Base-by-base conservation (phyloP, 2,329 filamentous ascomycete genomes). In the Penicillium sp. region DNA sequence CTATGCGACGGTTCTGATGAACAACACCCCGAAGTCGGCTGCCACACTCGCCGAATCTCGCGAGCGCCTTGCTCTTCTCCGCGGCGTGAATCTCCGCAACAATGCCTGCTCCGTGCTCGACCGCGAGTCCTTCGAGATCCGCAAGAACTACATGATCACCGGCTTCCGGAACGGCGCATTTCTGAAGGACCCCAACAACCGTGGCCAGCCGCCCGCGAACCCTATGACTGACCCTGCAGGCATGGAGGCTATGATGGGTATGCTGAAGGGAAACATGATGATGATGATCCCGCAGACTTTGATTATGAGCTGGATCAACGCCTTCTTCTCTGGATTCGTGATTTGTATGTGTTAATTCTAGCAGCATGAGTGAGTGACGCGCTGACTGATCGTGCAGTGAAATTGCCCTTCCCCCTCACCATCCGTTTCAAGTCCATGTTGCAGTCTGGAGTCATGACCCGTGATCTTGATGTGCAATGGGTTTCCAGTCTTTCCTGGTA, bases 161-260 rank as follows among this genome's bases (percentile, higher is more conserved):
- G 90, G 88, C 11, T 97, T 89, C 77, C 90, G 97, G 73, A 88
- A 86, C 22, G 94, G 95, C 45, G 85, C 85, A 32, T 99, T 92
- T 71, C 81, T 99, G 45, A 97, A 96, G 72, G 90, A 95, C 60
- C 92, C 92, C 1, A 90, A 94, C 51, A 85, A 82, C 68, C 87
- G 89, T 70, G 92, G 92, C 49, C 90, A 97, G 77, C 89, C 92
- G 3, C 88, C 92, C 18, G 86, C 91, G 36, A 99, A 97, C 76
- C 94, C 94, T 4, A 92, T 99, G 85, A 90, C 89, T 10, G 94
- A 99, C 73, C 95, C 95, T 21, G 89, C 89, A 45, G 91, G 91
- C 55, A 99, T 99, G 94, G 95, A 99, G 71, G 93, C 92, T 64
- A 99, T 99, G 94, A 99, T 99, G 94, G 93, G 94, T 64, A 96